Percentiles rank a stretch among this genome's conserved stretches.
These are phyloP conservation scores for Podochytrium sp. DNA, from an alignment of 192 early-diverging fungal species.

Conservation along the genomic window DNA sequence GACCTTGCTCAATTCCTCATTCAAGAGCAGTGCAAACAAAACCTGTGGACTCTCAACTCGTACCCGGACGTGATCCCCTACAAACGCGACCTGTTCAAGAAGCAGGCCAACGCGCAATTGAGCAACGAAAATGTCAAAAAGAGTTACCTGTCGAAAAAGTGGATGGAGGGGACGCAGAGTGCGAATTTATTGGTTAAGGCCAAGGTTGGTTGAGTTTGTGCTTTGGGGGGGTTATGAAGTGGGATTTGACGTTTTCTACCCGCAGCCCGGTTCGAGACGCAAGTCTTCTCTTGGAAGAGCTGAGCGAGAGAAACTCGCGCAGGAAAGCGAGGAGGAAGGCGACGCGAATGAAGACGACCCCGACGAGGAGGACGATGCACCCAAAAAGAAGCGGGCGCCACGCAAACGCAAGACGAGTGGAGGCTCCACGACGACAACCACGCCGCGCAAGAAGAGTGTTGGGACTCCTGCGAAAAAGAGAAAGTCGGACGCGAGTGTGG, in stretches of 20 bases:
- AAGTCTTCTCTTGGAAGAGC: constrained; percentile 8
- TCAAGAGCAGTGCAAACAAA: constrained; percentile 70
- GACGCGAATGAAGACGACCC: constrained; percentile 16
- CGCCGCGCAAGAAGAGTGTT: constrained; percentile 11
- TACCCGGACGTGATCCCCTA: constrained; percentile 74
- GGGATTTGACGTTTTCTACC: too few relatives aligned
- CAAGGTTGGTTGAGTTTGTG: neutral
- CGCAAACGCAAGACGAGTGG: neutral
- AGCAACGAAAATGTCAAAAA: constrained; percentile 42
- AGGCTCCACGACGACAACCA: neutral
- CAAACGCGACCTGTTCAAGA: constrained; percentile 69
- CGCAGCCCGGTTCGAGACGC: neutral
- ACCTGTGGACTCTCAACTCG: constrained; percentile 79
- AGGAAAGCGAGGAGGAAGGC: constrained; percentile 20
- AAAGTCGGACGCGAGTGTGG: constrained; percentile 7
- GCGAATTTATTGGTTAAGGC: neutral
- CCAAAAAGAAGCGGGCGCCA: neutral
- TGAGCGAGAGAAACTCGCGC: neutral
- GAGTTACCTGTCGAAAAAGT: constrained; percentile 35
- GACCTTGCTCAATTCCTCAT: constrained; percentile 85
- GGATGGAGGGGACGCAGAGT: constrained; percentile 24
- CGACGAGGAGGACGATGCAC: constrained; percentile 16
- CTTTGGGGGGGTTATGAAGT: neutral
- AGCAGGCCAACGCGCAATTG: constrained; percentile 40
- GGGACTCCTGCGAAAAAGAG: neutral